A percentile compares a stretch with the other conserved stretches of the same genome.
Conservation (phyloP, 176 grass and related monocot genomes). For the Phyllostachys edulis region DNA sequence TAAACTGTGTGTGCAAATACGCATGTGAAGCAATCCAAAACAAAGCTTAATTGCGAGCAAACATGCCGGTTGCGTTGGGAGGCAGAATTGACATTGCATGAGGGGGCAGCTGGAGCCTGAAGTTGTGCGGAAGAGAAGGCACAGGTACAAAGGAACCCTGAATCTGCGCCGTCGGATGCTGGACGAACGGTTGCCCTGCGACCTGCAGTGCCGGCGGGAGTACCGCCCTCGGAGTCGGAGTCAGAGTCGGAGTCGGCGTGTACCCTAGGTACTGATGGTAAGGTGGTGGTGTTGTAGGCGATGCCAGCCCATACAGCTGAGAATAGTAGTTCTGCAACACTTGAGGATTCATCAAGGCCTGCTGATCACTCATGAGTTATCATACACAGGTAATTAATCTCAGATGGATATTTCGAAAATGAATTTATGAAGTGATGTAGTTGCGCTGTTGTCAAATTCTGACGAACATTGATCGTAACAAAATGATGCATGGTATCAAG, state of each 20-base stretch:
- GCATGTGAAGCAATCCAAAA: not conserved
- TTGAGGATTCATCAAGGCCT: constrained; percentile 57
- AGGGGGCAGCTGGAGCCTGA: constrained; percentile 61
- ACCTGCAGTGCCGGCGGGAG: constrained; percentile 38
- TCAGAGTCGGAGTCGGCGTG: constrained; percentile 43
- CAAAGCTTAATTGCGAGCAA: not conserved
- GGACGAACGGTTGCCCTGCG: constrained; percentile 36
- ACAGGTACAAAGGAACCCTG: constrained; percentile 33
- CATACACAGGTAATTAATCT: not conserved
- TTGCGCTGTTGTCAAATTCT: not conserved
- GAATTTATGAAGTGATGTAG: not conserved
- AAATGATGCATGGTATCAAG: not conserved
- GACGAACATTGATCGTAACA: not conserved
- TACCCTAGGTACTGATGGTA: constrained; percentile 63
- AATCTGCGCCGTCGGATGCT: constrained; percentile 44
- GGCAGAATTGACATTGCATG: constrained; percentile 24
- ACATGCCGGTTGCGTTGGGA: constrained; percentile 41
- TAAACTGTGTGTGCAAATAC: not conserved
- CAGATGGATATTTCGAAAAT: not conserved
- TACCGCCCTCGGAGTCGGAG: constrained; percentile 17
- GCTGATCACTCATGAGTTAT: not conserved
- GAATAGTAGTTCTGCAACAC: constrained; percentile 62
- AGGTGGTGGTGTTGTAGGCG: constrained; percentile 27
- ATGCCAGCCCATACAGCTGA: constrained; percentile 58
- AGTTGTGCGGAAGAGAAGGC: constrained; percentile 45